phyloP scores from a whole-genome alignment of 495 filamentous ascomycete genomes.

The Aspergillus indologenus region DNA sequence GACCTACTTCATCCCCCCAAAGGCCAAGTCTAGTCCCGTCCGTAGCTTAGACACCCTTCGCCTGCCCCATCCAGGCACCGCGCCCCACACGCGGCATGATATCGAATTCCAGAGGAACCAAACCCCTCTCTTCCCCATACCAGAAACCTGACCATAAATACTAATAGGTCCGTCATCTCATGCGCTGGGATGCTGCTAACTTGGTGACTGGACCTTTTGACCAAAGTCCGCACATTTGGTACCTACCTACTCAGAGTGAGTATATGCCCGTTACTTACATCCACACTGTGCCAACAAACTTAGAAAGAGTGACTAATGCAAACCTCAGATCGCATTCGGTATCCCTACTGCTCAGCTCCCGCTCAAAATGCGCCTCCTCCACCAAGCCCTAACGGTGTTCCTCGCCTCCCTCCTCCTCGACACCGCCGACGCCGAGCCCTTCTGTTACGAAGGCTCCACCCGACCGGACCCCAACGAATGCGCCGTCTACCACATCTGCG shows the following conservation, averaged over 20 bases:
- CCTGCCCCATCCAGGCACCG: too few species aligned
- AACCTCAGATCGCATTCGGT: too few species aligned
- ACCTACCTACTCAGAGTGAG: too few species aligned
- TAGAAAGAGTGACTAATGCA: too few species aligned
- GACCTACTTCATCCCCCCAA: too few species aligned
- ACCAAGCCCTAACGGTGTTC: neutral
- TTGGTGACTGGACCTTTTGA: too few species aligned
- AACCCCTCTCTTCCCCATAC: neutral
- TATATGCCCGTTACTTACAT: neutral
- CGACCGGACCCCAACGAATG: neutral
- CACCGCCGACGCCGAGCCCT: neutral
- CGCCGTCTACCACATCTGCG: neutral
- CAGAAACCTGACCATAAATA: neutral
- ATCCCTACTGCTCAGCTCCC: too few species aligned
- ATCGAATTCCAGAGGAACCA: neutral
- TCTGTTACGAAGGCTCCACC: neutral
- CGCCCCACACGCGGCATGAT: neutral
- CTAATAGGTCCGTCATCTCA: neutral
- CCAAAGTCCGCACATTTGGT: too few species aligned
- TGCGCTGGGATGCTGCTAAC: too few species aligned
- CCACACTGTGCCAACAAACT: too few species aligned
- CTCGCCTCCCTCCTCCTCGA: slow-evolving; percentile 1
- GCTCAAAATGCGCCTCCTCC: slow-evolving; percentile 1
- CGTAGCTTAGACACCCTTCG: too few species aligned
- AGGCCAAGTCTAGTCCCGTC: too few species aligned